phyloP scores from a whole-genome alignment of 2,329 filamentous ascomycete genomes.

The Neopestalotiopsis sp. region DNA sequence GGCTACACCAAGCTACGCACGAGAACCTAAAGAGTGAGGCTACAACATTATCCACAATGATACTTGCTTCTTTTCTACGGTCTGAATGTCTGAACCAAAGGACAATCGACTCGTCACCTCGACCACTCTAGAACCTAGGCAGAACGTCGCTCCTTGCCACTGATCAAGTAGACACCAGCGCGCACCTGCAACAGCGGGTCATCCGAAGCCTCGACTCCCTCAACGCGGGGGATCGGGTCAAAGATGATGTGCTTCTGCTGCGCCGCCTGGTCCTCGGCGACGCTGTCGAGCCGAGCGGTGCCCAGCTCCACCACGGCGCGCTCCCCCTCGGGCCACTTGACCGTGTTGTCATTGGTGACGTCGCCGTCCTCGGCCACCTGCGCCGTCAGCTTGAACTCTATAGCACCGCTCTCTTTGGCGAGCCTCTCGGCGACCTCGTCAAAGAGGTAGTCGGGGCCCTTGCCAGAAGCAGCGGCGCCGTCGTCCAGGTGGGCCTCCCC shows the following conservation, averaged over 20 bases:
- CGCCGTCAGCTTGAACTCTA: conserved; percentile 52
- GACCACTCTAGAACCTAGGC: conserved; percentile 32
- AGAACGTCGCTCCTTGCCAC: conserved; percentile 56
- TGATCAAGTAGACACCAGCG: conserved; percentile 60
- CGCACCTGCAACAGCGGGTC: conserved; percentile 62
- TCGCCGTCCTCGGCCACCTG: conserved; percentile 45
- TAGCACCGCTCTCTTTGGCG: conserved; percentile 27
- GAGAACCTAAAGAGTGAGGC: neutral
- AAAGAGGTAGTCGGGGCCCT: conserved; percentile 50
- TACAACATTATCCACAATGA: neutral
- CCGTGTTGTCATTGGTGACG: conserved; percentile 32
- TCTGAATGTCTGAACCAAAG: neutral
- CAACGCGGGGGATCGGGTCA: conserved; percentile 60
- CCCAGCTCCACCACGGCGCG: conserved; percentile 57
- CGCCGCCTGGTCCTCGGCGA: conserved; percentile 44
- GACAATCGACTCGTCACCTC: neutral
- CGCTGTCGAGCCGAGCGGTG: conserved; percentile 46
- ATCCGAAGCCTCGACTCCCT: conserved; percentile 55
- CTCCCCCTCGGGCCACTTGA: conserved; percentile 55
- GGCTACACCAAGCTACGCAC: neutral
- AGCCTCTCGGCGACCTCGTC: conserved; percentile 47
- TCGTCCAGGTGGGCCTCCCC: conserved; percentile 45
- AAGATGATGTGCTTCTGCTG: conserved; percentile 60
- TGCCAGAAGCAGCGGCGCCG: conserved; percentile 37
- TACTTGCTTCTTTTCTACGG: too few species aligned